phyloP scores from a whole-genome alignment of 2,329 filamentous ascomycete genomes.

The Bipolaris cookei region DNA sequence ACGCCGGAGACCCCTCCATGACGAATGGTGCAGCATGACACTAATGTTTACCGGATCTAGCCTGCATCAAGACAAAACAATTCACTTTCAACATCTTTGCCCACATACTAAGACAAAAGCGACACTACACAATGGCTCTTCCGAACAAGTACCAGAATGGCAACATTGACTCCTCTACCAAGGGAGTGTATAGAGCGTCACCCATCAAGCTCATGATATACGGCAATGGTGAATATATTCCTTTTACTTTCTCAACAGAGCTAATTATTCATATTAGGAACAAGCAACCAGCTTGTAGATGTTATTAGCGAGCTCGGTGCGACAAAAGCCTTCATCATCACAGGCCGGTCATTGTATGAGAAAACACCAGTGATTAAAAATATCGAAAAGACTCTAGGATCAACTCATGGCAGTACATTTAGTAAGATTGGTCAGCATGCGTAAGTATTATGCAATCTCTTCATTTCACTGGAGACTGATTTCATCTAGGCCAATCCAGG shows the following conservation, averaged over 20 bases:
- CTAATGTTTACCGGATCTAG: slow-evolving; percentile 10
- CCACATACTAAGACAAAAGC: slow-evolving; percentile 2
- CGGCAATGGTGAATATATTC: slow-evolving; percentile 34
- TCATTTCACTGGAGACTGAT: slow-evolving; percentile 14
- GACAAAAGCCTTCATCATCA: slow-evolving; percentile 63
- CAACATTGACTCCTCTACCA: slow-evolving; percentile 41
- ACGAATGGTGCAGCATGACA: slow-evolving; percentile 27
- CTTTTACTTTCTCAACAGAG: neutral
- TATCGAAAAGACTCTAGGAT: slow-evolving; percentile 57
- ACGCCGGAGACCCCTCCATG: slow-evolving; percentile 37
- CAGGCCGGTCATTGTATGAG: slow-evolving; percentile 59
- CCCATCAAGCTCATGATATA: slow-evolving; percentile 49
- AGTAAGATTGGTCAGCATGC: slow-evolving; percentile 63
- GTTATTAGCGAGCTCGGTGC: slow-evolving; percentile 44
- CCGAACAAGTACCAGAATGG: slow-evolving; percentile 46
- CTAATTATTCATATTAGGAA: slow-evolving; percentile 30
- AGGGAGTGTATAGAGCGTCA: slow-evolving; percentile 46
- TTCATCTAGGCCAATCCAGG: slow-evolving; percentile 38
- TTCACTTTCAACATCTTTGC: slow-evolving; percentile 7
- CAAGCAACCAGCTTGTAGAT: slow-evolving; percentile 41
- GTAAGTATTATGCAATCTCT: slow-evolving; percentile 41
- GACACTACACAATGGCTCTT: slow-evolving; percentile 34
- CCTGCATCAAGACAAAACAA: slow-evolving; percentile 11
- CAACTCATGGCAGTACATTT: slow-evolving; percentile 61
- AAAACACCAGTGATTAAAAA: slow-evolving; percentile 62